Percentiles rank a stretch among this genome's conserved stretches.
phyloP scores from a whole-genome alignment of 345 rosid genomes.

The Citrus sinensis region DVS_A1.0 CM039166.1:15740001-15740500 shows the following conservation, averaged over 20 bases:
- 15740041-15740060: not conserved
- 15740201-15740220: constrained; percentile 49
- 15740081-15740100: not conserved
- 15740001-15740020: constrained; percentile 4
- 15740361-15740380: too few relatives aligned
- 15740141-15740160: not conserved
- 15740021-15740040: not conserved
- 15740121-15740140: not conserved
- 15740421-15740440: too few relatives aligned
- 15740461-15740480: too few relatives aligned
- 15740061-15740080: constrained; percentile 5
- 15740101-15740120: too few relatives aligned
- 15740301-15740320: not conserved
- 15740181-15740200: constrained; percentile 15
- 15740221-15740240: constrained; percentile 48
- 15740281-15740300: constrained; percentile 19
- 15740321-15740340: too few relatives aligned
- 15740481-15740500: too few relatives aligned
- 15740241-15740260: constrained; percentile 9
- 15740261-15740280: not conserved
- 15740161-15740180: not conserved
- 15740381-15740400: too few relatives aligned
- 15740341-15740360: too few relatives aligned
- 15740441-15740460: too few relatives aligned
- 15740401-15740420: too few relatives aligned